Evolutionary conservation across 805 yeast species (phyloP), one percentile per base, ranked within the genome.

Genomic region (Candida sonorensis): DNA sequence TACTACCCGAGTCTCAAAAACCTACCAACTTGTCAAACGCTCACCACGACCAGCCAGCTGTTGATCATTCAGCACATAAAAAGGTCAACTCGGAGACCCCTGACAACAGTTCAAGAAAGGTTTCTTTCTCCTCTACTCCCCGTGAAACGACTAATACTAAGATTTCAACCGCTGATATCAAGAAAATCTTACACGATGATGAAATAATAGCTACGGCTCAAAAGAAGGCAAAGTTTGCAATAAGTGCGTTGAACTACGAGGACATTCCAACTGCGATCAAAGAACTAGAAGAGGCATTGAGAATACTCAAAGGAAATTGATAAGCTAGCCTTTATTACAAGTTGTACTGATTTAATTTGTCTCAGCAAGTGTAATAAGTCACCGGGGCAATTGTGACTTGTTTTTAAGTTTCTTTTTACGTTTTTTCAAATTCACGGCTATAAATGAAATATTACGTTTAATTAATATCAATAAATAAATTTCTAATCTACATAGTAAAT

Each of bases 191-290:
- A 48, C 67, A 70, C 36, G 62, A 65, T 11, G 70, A 77, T 15
- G 82, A 73, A 33, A 60, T 66, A 28, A 75, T 81, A 14, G 50
- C 73, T 8, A 63, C 68, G 44, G 74, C 79, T 1, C 90, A 81
- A 47, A 80, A 75, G 44, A 70, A 67, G 38, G 82, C 88, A 20
- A 80, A 75, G 50, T 82, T 77, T 51, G 90, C 87, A 2, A 75
- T 81, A 6, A 77, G 86, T 35, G 92, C 94, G 0, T 62, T 82
- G 50, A 81, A 81, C 49, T 82, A 81, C 51, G 90, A 82, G 40
- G 94, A 82, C 45, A 57, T 72, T 22, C 66, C 53, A 3, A 82
- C 90, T 0, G 90, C 90, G 3, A 73, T 75, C 27, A 61, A 59
- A 23, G 85, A 82, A 49, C 55, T 82, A 29, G 53, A 57, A 12